phyloP scores from a whole-genome alignment of 2,329 filamentous ascomycete species.

The Bertia moriformis region DNA sequence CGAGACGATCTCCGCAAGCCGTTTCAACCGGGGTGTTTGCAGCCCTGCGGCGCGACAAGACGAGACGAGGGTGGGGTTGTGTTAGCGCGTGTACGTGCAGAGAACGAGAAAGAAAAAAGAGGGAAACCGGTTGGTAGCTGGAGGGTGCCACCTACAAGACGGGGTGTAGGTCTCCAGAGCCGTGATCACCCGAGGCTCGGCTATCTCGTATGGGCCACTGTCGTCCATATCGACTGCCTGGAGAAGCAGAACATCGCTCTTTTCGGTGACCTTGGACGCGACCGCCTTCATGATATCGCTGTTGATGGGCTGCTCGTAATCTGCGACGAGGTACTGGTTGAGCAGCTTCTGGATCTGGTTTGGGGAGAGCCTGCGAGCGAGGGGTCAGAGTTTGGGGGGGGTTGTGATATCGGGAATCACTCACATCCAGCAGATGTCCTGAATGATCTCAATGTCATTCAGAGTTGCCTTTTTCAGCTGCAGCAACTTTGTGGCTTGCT shows the following conservation, averaged over 20 bases:
- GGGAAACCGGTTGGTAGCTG: no score
- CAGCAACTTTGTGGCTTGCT: slow-evolving; percentile 95
- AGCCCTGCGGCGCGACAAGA: slow-evolving; percentile 52
- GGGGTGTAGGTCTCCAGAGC: slow-evolving; percentile 96
- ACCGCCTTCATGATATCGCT: slow-evolving; percentile 99
- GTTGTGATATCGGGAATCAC: slow-evolving; percentile 17
- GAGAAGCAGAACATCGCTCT: slow-evolving; percentile 87
- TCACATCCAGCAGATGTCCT: slow-evolving; percentile 99
- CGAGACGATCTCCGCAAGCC: slow-evolving; percentile 93
- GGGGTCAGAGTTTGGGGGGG: slow-evolving; percentile 3
- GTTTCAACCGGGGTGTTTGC: slow-evolving; percentile 87
- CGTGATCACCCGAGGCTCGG: slow-evolving; percentile 87
- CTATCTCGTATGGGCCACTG: slow-evolving; percentile 95
- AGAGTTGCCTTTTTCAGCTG: slow-evolving; percentile 97
- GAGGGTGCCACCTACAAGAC: slow-evolving; percentile 74
- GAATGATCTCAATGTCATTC: slow-evolving; percentile 98
- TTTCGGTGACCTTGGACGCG: slow-evolving; percentile 89
- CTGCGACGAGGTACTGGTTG: slow-evolving; percentile 95
- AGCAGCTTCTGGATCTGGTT: slow-evolving; percentile 98
- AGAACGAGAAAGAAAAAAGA: slow-evolving; percentile 1
- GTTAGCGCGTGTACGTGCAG: neutral
- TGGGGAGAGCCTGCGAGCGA: slow-evolving; percentile 63
- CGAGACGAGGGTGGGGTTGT: slow-evolving; percentile 17
- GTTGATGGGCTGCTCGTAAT: slow-evolving; percentile 98
- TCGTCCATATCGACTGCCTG: slow-evolving; percentile 98